Conservation (phyloP, 2,329 filamentous ascomycete genomes). For the Fusarium buharicum region DNA sequence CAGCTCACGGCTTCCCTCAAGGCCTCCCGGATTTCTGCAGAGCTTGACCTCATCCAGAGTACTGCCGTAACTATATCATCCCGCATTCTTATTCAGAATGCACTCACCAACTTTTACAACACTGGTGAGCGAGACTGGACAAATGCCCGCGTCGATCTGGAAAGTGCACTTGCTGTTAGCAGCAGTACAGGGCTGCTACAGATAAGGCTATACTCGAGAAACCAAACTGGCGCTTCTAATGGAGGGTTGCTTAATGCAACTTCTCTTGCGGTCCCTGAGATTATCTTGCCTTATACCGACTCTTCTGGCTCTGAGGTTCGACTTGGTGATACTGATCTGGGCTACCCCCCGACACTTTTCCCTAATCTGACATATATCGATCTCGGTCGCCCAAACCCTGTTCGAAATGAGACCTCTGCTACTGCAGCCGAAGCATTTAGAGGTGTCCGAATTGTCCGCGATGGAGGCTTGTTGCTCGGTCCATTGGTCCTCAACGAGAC, state of each 20-base stretch:
- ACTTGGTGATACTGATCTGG: conserved; percentile 70
- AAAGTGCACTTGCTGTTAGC: conserved; percentile 73
- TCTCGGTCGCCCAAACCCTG: conserved; percentile 54
- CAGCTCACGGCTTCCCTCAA: conserved; percentile 86
- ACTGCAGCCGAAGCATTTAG: conserved; percentile 62
- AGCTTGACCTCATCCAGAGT: conserved; percentile 81
- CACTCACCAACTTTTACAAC: conserved; percentile 63
- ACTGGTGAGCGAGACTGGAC: conserved; percentile 67
- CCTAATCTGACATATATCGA: conserved; percentile 78
- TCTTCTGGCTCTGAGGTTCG: conserved; percentile 67
- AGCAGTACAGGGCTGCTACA: conserved; percentile 72
- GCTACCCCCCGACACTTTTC: conserved; percentile 78
- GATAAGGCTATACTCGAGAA: conserved; percentile 76
- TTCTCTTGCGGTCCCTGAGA: conserved; percentile 56
- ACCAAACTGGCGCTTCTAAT: conserved; percentile 64
- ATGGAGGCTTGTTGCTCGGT: conserved; percentile 75
- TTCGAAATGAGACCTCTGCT: conserved; percentile 54
- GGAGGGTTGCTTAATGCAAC: conserved; percentile 74
- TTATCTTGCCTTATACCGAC: conserved; percentile 70
- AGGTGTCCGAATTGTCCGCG: conserved; percentile 60
- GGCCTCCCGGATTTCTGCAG: conserved; percentile 80
- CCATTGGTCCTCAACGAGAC: conserved; percentile 77
- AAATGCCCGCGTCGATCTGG: conserved; percentile 70
- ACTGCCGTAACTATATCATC: conserved; percentile 78
- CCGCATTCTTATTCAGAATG: conserved; percentile 67